Evolutionary conservation across 768 basidiomycete species (phyloP).

Genomic region (Kwoniella europaea): DNA sequence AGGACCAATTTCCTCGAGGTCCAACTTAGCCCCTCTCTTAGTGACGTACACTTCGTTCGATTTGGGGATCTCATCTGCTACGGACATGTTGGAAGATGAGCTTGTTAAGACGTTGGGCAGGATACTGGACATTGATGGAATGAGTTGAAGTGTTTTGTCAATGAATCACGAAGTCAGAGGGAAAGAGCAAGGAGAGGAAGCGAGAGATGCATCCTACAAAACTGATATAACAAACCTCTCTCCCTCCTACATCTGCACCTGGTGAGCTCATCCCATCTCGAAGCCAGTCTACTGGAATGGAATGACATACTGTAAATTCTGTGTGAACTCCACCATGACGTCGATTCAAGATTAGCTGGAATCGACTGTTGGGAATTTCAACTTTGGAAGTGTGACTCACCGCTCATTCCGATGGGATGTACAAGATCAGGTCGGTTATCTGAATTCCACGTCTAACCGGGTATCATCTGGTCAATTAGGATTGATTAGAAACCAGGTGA

Average conservation of each 20-base stretch:
- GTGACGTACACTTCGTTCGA: constrained; percentile 13
- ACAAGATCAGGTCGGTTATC: background rate
- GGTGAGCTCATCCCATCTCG: background rate
- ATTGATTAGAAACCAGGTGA: background rate
- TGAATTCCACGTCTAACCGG: background rate
- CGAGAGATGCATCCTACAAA: background rate
- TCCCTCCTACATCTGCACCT: background rate
- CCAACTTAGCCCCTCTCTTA: constrained; percentile 16
- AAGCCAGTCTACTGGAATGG: background rate
- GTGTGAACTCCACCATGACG: constrained; percentile 5
- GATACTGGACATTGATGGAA: constrained; percentile 8
- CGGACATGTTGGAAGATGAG: background rate
- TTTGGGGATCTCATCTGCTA: constrained; percentile 13
- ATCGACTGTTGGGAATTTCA: background rate
- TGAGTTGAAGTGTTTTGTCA: background rate
- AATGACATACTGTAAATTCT: background rate
- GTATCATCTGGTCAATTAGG: background rate
- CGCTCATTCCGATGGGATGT: background rate
- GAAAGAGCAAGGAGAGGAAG: background rate
- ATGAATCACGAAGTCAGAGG: background rate
- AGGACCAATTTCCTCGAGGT: constrained; percentile 16
- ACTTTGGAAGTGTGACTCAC: background rate
- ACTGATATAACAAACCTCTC: background rate
- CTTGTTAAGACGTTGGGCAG: constrained; percentile 5
- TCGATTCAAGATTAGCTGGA: constrained; percentile 3